Percentiles rank a stretch among this genome's conserved stretches.
phyloP scores from a whole-genome alignment of 176 grass and related monocot species.

The Triticum timopheevii region DNA sequence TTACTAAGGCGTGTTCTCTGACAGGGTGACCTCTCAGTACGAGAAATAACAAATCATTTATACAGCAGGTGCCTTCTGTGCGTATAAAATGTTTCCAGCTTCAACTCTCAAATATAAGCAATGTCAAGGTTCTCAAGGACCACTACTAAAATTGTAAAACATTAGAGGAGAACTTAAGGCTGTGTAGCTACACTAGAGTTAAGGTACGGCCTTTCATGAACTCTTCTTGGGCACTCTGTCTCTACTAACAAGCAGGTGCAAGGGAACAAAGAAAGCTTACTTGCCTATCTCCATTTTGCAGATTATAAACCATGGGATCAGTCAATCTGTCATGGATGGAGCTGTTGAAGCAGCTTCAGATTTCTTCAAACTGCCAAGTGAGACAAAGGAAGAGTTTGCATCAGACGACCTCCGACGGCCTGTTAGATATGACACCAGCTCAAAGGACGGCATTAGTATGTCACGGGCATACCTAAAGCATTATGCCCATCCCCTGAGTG shows the following conservation, averaged over 20 bases:
- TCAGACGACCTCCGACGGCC: constrained; percentile 56
- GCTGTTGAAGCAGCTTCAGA: constrained; percentile 58
- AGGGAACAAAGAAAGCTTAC: constrained; percentile 2
- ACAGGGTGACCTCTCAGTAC: background rate
- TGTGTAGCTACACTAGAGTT: background rate
- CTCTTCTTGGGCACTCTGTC: background rate
- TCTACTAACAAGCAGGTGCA: background rate
- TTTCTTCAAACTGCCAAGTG: constrained; percentile 61
- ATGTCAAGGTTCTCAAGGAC: background rate
- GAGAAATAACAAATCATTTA: background rate
- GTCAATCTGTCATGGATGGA: constrained; percentile 51
- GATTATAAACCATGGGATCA: constrained; percentile 82
- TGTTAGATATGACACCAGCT: constrained; percentile 56
- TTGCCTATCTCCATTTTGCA: constrained; percentile 24
- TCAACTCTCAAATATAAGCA: background rate
- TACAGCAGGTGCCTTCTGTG: background rate
- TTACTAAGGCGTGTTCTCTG: background rate
- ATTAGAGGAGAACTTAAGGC: constrained; percentile 1
- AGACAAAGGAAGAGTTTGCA: constrained; percentile 50
- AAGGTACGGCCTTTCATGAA: background rate
- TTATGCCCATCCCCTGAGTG: constrained; percentile 57
- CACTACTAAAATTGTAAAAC: background rate
- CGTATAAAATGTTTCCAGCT: background rate
- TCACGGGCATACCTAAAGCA: constrained; percentile 66
- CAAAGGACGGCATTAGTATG: constrained; percentile 44